Percentiles rank a stretch among this genome's conserved stretches.
phyloP scores from a whole-genome alignment of 495 filamentous ascomycete species.

The Aspergillus affinis region DNA sequence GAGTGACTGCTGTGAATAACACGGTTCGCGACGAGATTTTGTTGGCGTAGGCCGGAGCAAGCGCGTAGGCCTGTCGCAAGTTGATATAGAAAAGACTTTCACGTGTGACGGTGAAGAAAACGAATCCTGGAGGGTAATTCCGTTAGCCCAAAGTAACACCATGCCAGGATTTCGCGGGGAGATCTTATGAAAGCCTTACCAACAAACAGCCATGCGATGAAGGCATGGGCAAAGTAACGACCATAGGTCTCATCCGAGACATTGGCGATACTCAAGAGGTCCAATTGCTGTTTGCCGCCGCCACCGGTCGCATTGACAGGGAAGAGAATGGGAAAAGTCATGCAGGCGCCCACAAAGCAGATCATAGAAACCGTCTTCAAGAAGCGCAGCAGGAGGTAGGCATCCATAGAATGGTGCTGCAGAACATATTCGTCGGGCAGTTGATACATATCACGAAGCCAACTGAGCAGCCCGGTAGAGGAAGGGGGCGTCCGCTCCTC shows the following conservation, averaged over 20 bases:
- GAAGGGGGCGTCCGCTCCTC: slow-evolving; percentile 68
- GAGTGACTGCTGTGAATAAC: slow-evolving; percentile 83
- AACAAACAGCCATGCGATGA: slow-evolving; percentile 75
- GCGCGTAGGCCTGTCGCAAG: slow-evolving; percentile 88
- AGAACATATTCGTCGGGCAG: slow-evolving; percentile 82
- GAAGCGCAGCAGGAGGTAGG: slow-evolving; percentile 84
- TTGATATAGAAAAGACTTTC: slow-evolving; percentile 96
- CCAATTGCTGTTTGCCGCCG: slow-evolving; percentile 60
- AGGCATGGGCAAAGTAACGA: slow-evolving; percentile 76
- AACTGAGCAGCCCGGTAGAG: slow-evolving; percentile 69
- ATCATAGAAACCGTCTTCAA: slow-evolving; percentile 70
- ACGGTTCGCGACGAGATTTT: slow-evolving; percentile 94
- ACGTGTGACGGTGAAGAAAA: slow-evolving; percentile 86
- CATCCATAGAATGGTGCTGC: slow-evolving; percentile 86
- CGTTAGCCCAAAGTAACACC: slow-evolving; percentile 10
- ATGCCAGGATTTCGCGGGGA: not conserved
- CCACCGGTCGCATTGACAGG: slow-evolving; percentile 80
- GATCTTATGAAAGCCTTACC: slow-evolving; percentile 33
- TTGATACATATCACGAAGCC: slow-evolving; percentile 73
- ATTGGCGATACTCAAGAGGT: slow-evolving; percentile 78
- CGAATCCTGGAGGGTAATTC: slow-evolving; percentile 52
- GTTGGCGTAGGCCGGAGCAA: slow-evolving; percentile 82
- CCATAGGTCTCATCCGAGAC: slow-evolving; percentile 50
- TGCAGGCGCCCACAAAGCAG: slow-evolving; percentile 73
- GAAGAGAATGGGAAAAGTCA: slow-evolving; percentile 85